Percentiles rank a stretch among this genome's conserved stretches.
Evolutionary conservation across 495 filamentous ascomycete genomes (phyloP).

Genomic region (Tuber calosporum): DNA sequence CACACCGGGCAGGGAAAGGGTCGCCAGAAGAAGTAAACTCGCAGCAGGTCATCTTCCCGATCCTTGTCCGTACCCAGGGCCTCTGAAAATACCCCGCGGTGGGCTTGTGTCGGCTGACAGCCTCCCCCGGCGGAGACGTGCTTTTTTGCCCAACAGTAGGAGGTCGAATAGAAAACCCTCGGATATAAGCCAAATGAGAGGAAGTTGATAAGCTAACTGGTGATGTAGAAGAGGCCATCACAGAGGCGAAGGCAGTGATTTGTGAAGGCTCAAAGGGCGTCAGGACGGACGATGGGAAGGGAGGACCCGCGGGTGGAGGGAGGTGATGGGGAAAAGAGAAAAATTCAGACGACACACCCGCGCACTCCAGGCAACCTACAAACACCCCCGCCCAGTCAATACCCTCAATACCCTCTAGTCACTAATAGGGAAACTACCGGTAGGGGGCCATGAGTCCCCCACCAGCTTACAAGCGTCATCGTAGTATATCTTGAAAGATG

Average conservation of each 20-base stretch:
- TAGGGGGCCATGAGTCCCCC: background rate
- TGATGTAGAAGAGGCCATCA: background rate
- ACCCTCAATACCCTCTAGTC: background rate
- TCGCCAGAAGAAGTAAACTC: background rate
- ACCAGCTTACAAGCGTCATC: background rate
- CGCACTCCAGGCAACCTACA: background rate
- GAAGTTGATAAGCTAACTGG: background rate
- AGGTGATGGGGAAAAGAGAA: background rate
- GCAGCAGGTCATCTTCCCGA: background rate
- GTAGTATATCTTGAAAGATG: background rate
- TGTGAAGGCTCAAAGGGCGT: background rate
- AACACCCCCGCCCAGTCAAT: background rate
- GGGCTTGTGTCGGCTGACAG: background rate
- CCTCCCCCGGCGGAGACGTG: background rate
- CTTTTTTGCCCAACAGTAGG: background rate
- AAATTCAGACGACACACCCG: background rate
- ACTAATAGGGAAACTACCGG: background rate
- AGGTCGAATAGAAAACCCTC: background rate
- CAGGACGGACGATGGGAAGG: background rate
- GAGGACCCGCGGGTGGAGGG: background rate
- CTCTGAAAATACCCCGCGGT: background rate
- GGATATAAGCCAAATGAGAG: background rate
- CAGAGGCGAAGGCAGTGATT: background rate
- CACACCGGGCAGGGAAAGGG: background rate
- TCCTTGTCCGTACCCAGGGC: background rate